Conservation (phyloP, 2,329 filamentous ascomycete species). For the Penicillium sclerotigenum region DNA sequence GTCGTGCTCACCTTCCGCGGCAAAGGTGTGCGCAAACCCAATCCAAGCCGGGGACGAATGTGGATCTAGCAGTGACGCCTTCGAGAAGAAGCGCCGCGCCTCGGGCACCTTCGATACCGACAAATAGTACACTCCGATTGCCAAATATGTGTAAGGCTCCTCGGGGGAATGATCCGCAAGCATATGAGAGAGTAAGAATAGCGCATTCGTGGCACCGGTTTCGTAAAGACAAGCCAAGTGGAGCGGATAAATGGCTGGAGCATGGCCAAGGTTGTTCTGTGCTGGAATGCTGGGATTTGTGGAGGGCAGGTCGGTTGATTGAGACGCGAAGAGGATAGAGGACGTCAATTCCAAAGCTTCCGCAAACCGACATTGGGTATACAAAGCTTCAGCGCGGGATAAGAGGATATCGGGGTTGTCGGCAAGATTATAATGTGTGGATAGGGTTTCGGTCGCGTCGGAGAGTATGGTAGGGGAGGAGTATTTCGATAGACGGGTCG, state of each 20-base stretch:
- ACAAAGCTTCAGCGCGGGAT: slow-evolving; percentile 83
- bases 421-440: slow-evolving; percentile 85
- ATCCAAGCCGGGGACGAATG: slow-evolving; percentile 99
- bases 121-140: slow-evolving; percentile 93
- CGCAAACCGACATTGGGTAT: slow-evolving; percentile 89
- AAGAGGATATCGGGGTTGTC: slow-evolving; percentile 87
- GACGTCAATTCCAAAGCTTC: slow-evolving; percentile 83
- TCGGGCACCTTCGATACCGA: slow-evolving; percentile 85
- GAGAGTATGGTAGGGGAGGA: slow-evolving; percentile 80
- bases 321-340: slow-evolving; percentile 74
- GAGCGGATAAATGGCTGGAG: slow-evolving; percentile 69
- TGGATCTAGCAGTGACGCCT: slow-evolving; percentile 94
- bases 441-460: slow-evolving; percentile 81
- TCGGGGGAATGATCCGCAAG: slow-evolving; percentile 87
- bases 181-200: slow-evolving; percentile 90
- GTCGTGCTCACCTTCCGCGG: slow-evolving; percentile 94
- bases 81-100: slow-evolving; percentile 92
- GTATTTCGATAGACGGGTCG: slow-evolving; percentile 92
- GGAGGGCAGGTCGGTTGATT: slow-evolving; percentile 68
- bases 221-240: slow-evolving; percentile 91
- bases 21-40: slow-evolving; percentile 96
- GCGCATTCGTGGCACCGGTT: slow-evolving; percentile 76
- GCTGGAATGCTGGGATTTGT: slow-evolving; percentile 29
- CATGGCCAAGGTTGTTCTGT: slow-evolving; percentile 43
- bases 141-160: slow-evolving; percentile 88